Conservation (phyloP, 305 asterid genomes). For the Ajuga reptans region DNA sequence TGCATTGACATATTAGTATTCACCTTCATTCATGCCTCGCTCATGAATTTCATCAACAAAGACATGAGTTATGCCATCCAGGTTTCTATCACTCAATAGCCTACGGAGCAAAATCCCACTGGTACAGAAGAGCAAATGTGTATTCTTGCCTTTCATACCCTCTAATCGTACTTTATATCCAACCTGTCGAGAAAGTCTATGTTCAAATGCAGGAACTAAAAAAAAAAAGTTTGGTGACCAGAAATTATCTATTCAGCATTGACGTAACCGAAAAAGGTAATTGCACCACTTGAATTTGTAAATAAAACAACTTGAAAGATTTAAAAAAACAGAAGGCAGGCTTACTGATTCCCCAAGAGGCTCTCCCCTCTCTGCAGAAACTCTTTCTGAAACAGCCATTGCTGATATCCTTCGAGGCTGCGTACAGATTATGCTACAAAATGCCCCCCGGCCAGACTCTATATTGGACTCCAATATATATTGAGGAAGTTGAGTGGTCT, state of each 20-base stretch:
- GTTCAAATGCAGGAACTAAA: conserved; percentile 35
- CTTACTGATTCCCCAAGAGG: conserved; percentile 95
- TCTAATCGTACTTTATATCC: conserved; percentile 96
- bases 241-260: conserved; percentile 17
- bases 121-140: conserved; percentile 92
- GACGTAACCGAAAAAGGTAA: not conserved
- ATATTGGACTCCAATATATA: conserved; percentile 87
- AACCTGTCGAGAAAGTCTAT: conserved; percentile 50
- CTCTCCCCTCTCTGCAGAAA: conserved; percentile 95
- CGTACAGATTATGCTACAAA: conserved; percentile 91
- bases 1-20: conserved; percentile 12
- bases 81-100: conserved; percentile 84
- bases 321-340: conserved; percentile 30
- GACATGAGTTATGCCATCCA: conserved; percentile 82
- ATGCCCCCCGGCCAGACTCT: conserved; percentile 99
- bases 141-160: conserved; percentile 93
- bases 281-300: not conserved
- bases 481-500: conserved; percentile 98
- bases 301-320: conserved; percentile 2
- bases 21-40: conserved; percentile 99
- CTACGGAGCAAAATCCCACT: conserved; percentile 98
- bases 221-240: conserved; percentile 26
- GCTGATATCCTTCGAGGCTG: conserved; percentile 99
- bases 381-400: conserved; percentile 93
- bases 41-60: conserved; percentile 98